phyloP scores from a whole-genome alignment of 345 rosid species.

The Aurinia saxatilis region DNA sequence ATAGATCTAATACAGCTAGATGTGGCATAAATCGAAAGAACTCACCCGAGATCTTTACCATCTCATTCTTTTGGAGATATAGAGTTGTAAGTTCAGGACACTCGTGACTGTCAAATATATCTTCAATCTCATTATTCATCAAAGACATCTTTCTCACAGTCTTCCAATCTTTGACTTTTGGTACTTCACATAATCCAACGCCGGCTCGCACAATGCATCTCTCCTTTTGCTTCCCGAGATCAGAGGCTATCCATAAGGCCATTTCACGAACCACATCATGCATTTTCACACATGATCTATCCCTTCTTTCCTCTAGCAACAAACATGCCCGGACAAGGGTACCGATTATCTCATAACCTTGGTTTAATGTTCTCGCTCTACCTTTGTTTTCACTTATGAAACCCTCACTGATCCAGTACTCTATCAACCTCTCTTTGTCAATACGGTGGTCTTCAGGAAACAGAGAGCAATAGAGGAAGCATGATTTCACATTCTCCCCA shows the following conservation, averaged over 20 bases:
- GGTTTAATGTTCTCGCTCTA: constrained; percentile 2
- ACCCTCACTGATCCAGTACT: constrained; percentile 28
- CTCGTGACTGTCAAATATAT: not conserved
- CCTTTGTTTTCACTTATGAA: not conserved
- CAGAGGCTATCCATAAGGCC: too few relatives aligned
- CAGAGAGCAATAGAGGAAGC: constrained; percentile 38
- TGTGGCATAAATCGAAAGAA: constrained; percentile 19
- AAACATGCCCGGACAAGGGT: constrained; percentile 28
- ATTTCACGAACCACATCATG: too few relatives aligned
- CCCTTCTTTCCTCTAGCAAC: constrained; percentile 18
- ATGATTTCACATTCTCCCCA: not conserved
- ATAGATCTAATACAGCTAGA: constrained; percentile 29
- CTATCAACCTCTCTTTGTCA: constrained; percentile 11
- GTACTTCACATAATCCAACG: not conserved
- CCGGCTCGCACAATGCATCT: not conserved
- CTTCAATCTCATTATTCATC: too few relatives aligned
- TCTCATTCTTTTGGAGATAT: too few relatives aligned
- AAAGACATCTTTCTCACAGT: constrained; percentile 12
- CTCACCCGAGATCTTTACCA: not conserved
- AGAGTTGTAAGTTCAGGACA: constrained; percentile 26
- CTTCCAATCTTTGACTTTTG: constrained; percentile 13
- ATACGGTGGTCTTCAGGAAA: constrained; percentile 26
- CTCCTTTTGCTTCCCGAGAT: too few relatives aligned
- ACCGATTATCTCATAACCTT: constrained; percentile 27
- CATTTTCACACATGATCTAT: constrained; percentile 21